A percentile compares a stretch with the other conserved stretches of the same genome.
phyloP scores from a whole-genome alignment of 164 flowering plant genomes.

The Amborella trichopoda region DNA sequence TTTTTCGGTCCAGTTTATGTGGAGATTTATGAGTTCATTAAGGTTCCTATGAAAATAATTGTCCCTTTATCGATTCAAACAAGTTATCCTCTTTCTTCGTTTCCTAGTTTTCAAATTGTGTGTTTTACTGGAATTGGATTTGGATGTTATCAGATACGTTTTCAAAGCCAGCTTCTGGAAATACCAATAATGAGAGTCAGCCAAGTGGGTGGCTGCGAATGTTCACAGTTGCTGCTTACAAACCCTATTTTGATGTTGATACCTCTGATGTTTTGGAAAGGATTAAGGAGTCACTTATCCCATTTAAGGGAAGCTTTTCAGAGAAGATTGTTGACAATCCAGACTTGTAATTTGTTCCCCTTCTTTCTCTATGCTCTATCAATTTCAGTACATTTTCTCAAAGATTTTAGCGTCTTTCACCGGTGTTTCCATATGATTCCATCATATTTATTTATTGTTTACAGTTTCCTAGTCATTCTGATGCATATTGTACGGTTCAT shows the following conservation, averaged over 20 bases:
- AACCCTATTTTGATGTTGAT: constrained; percentile 94
- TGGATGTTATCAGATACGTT: constrained; percentile 52
- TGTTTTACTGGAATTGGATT: too few relatives aligned
- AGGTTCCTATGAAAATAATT: too few relatives aligned
- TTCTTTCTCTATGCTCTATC: constrained; percentile 1
- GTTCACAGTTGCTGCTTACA: constrained; percentile 67
- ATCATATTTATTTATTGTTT: too few relatives aligned
- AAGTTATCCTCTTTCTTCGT: too few relatives aligned
- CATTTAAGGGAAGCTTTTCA: constrained; percentile 74
- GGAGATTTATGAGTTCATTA: not conserved
- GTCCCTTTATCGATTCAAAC: too few relatives aligned
- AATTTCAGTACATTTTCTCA: too few relatives aligned
- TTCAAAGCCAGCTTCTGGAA: constrained; percentile 50
- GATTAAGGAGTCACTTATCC: constrained; percentile 79
- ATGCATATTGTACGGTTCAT: too few relatives aligned
- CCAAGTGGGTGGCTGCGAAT: constrained; percentile 66
- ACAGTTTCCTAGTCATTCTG: too few relatives aligned
- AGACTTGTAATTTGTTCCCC: constrained; percentile 56
- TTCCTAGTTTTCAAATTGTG: too few relatives aligned
- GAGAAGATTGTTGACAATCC: constrained; percentile 78
- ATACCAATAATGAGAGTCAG: constrained; percentile 50
- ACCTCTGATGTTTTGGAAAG: constrained; percentile 92
- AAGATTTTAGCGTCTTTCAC: too few relatives aligned
- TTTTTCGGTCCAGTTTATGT: not conserved
- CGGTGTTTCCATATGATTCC: too few relatives aligned